A percentile compares a stretch with the other conserved stretches of the same genome.
phyloP scores from a whole-genome alignment of 1,139 yeast species.

The Yamadazyma spencermartinsiae region DNA sequence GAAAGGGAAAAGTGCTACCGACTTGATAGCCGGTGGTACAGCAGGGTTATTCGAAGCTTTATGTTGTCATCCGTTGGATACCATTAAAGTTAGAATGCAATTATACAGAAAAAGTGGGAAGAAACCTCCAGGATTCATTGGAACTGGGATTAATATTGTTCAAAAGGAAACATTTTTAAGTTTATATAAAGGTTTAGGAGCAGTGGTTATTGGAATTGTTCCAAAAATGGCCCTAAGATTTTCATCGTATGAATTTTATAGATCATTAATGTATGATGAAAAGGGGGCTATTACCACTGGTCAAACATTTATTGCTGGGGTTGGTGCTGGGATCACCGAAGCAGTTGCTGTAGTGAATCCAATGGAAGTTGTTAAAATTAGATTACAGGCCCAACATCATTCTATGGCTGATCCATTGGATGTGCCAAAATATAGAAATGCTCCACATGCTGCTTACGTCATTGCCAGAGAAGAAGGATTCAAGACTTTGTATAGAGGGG shows the following conservation, averaged over 20 bases:
- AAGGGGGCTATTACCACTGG: constrained; percentile 74
- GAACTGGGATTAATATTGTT: constrained; percentile 78
- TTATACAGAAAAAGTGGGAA: constrained; percentile 63
- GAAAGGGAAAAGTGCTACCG: constrained; percentile 55
- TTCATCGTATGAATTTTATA: constrained; percentile 88
- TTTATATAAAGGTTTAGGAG: constrained; percentile 93
- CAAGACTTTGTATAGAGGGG: constrained; percentile 89
- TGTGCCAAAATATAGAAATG: constrained; percentile 85
- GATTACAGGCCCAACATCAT: constrained; percentile 94
- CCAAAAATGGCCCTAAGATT: constrained; percentile 98
- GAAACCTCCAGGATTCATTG: constrained; percentile 82
- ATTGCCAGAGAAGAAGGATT: constrained; percentile 91
- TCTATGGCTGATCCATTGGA: constrained; percentile 82
- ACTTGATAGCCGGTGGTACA: constrained; percentile 92
- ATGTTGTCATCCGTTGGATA: constrained; percentile 93
- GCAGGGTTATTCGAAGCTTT: constrained; percentile 97
- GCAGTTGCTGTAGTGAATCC: constrained; percentile 95
- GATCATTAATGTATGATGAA: constrained; percentile 62
- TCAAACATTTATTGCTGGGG: constrained; percentile 84
- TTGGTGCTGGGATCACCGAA: constrained; percentile 96
- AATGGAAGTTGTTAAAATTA: constrained; percentile 94
- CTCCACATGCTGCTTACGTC: constrained; percentile 85
- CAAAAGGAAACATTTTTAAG: constrained; percentile 82
- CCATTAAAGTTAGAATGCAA: constrained; percentile 97
- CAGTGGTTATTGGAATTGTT: constrained; percentile 94